Base-by-base conservation (phyloP, 2,329 filamentous ascomycete species). In the Pestalotiopsis sp. region DNA sequence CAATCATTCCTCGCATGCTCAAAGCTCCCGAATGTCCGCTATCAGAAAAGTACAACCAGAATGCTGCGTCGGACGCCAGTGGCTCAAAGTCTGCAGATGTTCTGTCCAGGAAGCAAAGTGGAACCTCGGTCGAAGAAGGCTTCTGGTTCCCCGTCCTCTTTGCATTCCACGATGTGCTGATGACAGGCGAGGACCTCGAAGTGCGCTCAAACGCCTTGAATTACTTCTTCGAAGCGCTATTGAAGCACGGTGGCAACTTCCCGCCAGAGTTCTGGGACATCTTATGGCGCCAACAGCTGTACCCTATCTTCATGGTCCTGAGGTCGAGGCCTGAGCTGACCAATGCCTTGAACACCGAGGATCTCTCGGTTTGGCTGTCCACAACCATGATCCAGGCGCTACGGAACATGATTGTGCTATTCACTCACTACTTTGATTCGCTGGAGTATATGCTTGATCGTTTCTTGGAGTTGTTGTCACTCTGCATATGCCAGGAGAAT, bases 361-460 rank as follows among this genome's bases (percentile, higher is more conserved):
- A 99, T 77, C 86, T 98, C 23, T 98, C 96, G 0, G 96, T 99
- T 2, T 99, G 96, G 96, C 86, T 99, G 27, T 98, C 96, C 0
- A 99, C 96, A 0, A 99, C 96, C 9, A 98, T 99, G 93, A 99
- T 99, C 56, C 96, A 99, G 80, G 96, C 96, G 2, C 84, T 99
- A 67, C 91, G 96, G 69, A 98, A 98, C 81, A 97, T 99, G 93
- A 98, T 99, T 75, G 95, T 94, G 0, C 88, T 99, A 27, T 99
- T 99, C 80, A 99, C 97, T 0, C 97, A 99, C 81, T 99, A 98
- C 81, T 99, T 99, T 73, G 93, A 97, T 69, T 91, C 94, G 0
- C 84, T 99, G 11, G 94, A 98, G 81, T 97, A 97, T 78, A 99
- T 99, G 96, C 88, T 99, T 20, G 94, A 98, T 80, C 88, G 96